Percentiles rank a stretch among this genome's conserved stretches.
phyloP scores from a whole-genome alignment of 106 monocot species.

The Xerophyta viscosa region DNA sequence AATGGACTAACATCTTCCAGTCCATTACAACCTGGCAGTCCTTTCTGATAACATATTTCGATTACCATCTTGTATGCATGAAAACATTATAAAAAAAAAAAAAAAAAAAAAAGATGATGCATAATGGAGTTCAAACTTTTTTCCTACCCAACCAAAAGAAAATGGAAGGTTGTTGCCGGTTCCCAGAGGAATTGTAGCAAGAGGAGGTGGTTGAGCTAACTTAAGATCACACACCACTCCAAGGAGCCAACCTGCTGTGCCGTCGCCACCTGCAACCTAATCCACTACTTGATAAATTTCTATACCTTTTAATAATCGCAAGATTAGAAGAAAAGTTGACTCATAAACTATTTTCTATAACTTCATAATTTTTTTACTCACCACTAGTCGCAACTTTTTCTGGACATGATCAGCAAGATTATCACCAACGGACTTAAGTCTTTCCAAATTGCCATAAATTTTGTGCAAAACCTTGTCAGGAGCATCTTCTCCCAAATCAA shows the following conservation, averaged over 20 bases:
- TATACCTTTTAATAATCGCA: no score
- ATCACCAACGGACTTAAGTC: conserved; percentile 51
- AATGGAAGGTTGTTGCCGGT: conserved; percentile 97
- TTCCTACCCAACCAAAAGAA: conserved; percentile 96
- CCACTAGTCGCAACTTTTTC: conserved; percentile 65
- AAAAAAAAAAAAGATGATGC: not conserved
- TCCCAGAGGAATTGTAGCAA: conserved; percentile 89
- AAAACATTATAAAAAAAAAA: not conserved
- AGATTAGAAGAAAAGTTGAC: no score
- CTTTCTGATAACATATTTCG: no score
- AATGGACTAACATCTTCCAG: no score
- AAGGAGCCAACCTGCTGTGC: conserved; percentile 93
- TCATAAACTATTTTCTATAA: no score
- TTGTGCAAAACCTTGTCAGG: conserved; percentile 85
- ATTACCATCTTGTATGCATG: not conserved
- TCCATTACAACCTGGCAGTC: no score
- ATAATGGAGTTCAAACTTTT: not conserved
- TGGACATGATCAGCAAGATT: conserved; percentile 50
- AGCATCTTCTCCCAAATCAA: conserved; percentile 73
- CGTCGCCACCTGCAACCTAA: conserved; percentile 99
- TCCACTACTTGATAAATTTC: no score
- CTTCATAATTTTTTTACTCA: conserved; percentile 46
- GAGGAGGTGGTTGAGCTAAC: conserved; percentile 62
- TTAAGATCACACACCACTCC: conserved; percentile 95
- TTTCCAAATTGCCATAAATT: conserved; percentile 77